phyloP scores from a whole-genome alignment of 2,329 filamentous ascomycete species.

The Nigrospora osmanthi region DNA sequence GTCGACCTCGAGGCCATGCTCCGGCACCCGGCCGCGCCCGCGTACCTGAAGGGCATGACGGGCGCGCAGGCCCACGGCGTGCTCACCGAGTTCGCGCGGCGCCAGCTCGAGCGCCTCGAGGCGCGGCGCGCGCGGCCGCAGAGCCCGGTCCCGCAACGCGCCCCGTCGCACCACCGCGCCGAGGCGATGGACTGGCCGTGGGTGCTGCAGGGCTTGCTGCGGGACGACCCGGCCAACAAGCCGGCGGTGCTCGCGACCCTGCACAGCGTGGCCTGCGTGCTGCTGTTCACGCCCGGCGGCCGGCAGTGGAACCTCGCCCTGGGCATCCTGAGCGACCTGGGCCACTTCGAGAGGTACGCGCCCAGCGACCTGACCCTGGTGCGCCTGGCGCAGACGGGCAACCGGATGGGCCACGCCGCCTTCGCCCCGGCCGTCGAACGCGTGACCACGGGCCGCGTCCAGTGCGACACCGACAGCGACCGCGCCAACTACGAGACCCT shows the following conservation, averaged over 20 bases:
- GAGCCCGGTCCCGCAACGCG: too few relatives aligned
- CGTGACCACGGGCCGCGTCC: constrained; percentile 9
- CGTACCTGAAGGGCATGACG: background rate
- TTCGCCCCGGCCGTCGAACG: constrained; percentile 10
- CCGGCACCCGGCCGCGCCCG: background rate
- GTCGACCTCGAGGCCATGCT: background rate
- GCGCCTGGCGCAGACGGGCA: constrained; percentile 9
- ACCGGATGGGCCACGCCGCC: constrained; percentile 6
- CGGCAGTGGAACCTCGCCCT: constrained; percentile 13
- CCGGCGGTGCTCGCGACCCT: constrained; percentile 17
- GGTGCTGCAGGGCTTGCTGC: too few relatives aligned
- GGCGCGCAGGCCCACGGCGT: background rate
- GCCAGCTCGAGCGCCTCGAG: too few relatives aligned
- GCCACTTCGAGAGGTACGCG: constrained; percentile 18
- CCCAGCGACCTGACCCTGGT: constrained; percentile 27
- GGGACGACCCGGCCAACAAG: constrained; percentile 9
- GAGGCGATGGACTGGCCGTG: too few relatives aligned
- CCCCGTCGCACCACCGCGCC: too few relatives aligned
- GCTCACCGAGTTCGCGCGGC: background rate
- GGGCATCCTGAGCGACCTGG: constrained; percentile 26
- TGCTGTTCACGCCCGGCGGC: constrained; percentile 7
- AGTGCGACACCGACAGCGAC: constrained; percentile 1
- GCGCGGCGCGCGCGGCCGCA: too few relatives aligned
- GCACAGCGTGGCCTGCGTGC: constrained; percentile 21
- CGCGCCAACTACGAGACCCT: constrained; percentile 27